Evolutionary conservation across 805 yeast species (phyloP).

Genomic region (Brettanomyces nanus): DNA sequence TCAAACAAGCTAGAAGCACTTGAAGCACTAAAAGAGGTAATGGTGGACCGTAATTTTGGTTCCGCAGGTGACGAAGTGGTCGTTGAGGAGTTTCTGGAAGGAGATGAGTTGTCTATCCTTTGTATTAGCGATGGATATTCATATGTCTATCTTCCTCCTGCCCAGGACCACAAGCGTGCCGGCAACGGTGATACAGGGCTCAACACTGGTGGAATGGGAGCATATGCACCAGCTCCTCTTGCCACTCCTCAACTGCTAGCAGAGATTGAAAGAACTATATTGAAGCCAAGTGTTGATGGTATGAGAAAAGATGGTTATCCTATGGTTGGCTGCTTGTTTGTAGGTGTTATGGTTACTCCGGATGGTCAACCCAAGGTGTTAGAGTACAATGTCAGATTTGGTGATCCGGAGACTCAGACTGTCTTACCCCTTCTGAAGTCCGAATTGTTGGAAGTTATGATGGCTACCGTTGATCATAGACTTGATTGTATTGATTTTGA

Average conservation of each 20-base stretch:
- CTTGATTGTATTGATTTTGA: slow-evolving; percentile 69
- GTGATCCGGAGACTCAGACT: slow-evolving; percentile 98
- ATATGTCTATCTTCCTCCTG: slow-evolving; percentile 84
- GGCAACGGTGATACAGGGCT: slow-evolving; percentile 91
- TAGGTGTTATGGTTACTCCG: slow-evolving; percentile 88
- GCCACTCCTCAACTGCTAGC: slow-evolving; percentile 70
- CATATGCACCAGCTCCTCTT: slow-evolving; percentile 96
- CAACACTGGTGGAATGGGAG: slow-evolving; percentile 99
- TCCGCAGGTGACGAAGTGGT: slow-evolving; percentile 92
- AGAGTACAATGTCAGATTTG: slow-evolving; percentile 96
- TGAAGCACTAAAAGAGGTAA: slow-evolving; percentile 75
- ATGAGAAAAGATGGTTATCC: slow-evolving; percentile 95
- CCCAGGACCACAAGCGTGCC: slow-evolving; percentile 95
- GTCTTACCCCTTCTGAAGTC: slow-evolving; percentile 83
- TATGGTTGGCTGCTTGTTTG: slow-evolving; percentile 90
- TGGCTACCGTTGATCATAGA: slow-evolving; percentile 92
- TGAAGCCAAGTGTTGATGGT: slow-evolving; percentile 90
- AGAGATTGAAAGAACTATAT: slow-evolving; percentile 63
- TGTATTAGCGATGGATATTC: slow-evolving; percentile 93
- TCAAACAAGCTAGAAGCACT: slow-evolving; percentile 74
- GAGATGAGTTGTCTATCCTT: slow-evolving; percentile 91
- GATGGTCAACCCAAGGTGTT: slow-evolving; percentile 81
- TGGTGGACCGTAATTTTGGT: slow-evolving; percentile 87
- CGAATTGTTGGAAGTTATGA: slow-evolving; percentile 87
- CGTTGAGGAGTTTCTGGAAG: slow-evolving; percentile 91